Evolutionary conservation across 192 early-diverging fungal species (phyloP).

Genomic region (Lobosporangium transversale): DNA sequence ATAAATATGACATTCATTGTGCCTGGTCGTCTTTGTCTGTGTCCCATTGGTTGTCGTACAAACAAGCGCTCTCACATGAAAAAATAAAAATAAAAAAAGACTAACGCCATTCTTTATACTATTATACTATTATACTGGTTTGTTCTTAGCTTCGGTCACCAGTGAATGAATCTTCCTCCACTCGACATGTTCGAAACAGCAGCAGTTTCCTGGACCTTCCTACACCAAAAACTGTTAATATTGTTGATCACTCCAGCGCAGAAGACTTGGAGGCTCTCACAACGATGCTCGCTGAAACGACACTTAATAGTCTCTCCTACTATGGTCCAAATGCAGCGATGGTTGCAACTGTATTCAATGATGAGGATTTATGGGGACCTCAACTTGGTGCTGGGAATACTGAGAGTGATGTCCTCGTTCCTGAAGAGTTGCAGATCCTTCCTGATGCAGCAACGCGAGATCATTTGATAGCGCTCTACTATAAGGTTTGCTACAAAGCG

Average conservation of each 20-base stretch:
- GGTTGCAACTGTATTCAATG: slow-evolving; percentile 25
- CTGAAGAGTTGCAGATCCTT: slow-evolving; percentile 27
- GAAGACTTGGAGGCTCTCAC: slow-evolving; percentile 21
- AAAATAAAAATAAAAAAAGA: no score
- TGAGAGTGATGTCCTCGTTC: slow-evolving; percentile 20
- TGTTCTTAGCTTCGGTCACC: no score
- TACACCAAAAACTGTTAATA: slow-evolving; percentile 9
- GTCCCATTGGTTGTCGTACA: no score
- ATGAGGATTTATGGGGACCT: slow-evolving; percentile 39
- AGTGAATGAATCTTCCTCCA: not conserved
- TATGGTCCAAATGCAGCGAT: slow-evolving; percentile 25
- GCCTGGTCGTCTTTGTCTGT: no score
- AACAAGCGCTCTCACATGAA: no score
- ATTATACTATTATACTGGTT: no score
- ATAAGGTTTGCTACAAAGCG: slow-evolving; percentile 12
- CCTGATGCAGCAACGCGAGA: slow-evolving; percentile 12
- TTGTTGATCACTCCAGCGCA: slow-evolving; percentile 15
- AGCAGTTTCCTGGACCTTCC: slow-evolving; percentile 27
- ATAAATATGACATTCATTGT: no score
- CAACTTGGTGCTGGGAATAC: slow-evolving; percentile 22
- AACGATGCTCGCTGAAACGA: slow-evolving; percentile 20
- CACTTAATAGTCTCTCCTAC: slow-evolving; percentile 22
- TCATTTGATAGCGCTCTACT: slow-evolving; percentile 15
- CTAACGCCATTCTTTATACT: no score
- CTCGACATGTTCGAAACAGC: slow-evolving; percentile 1